Percentiles rank a stretch among this genome's conserved stretches.
Evolutionary conservation across 176 grass and related monocot genomes (phyloP).

Genomic region (Bromus sterilis): DNA sequence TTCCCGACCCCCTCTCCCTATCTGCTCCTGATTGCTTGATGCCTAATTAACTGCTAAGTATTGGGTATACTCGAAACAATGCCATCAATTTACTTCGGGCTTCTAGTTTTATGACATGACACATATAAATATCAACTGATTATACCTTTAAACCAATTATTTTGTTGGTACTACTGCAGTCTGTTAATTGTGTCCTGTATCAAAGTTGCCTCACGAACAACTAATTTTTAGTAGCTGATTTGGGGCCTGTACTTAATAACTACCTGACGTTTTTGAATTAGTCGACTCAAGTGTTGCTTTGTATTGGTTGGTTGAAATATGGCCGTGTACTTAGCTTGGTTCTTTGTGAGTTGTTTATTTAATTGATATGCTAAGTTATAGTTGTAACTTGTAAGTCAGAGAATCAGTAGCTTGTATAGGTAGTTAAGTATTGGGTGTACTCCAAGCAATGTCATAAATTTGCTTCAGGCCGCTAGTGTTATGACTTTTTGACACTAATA

Average conservation of each 20-base stretch:
- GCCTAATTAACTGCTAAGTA: not conserved
- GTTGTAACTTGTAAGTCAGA: no score
- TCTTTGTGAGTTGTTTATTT: not conserved
- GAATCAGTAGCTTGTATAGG: no score
- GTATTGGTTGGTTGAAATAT: not conserved
- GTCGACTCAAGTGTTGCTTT: not conserved
- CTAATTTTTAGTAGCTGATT: not conserved
- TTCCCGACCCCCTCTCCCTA: no score
- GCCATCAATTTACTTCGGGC: not conserved
- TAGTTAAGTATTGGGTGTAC: not conserved
- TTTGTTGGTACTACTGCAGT: not conserved
- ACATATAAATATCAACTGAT: not conserved
- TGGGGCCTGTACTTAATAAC: not conserved
- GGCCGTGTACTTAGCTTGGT: not conserved
- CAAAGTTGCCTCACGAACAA: not conserved
- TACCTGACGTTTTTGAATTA: not conserved
- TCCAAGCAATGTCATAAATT: not conserved
- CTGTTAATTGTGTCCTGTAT: not conserved
- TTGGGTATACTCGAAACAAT: not conserved
- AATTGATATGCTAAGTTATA: no score
- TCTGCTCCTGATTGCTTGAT: not conserved
- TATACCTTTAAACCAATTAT: not conserved
- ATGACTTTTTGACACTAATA: not conserved
- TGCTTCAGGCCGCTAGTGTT: no score
- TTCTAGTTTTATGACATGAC: not conserved